These are phyloP conservation scores for Ulmus americana DNA, from an alignment of 331 rosid genomes.

Conservation along the genomic window DNA sequence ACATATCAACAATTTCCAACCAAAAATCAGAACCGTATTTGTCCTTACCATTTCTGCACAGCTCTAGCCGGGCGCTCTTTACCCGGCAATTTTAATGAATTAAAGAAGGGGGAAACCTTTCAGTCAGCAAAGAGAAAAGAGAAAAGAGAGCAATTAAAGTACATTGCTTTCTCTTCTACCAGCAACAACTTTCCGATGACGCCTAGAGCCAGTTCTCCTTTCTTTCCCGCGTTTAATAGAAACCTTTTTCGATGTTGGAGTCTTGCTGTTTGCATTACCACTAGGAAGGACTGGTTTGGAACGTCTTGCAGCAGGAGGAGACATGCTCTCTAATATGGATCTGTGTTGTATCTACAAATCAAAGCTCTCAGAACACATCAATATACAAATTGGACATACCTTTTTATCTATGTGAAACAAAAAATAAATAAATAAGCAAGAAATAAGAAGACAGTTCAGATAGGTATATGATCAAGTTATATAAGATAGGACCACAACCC, in stretches of 20 bases:
- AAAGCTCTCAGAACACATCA: not conserved
- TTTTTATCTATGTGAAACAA: not conserved
- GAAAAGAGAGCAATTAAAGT: constrained; percentile 24
- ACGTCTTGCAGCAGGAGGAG: constrained; percentile 30
- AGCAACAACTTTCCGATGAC: constrained; percentile 45
- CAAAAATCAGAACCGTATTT: constrained; percentile 12
- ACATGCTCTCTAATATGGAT: constrained; percentile 41
- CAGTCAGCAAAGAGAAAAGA: constrained; percentile 14
- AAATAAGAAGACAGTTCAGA: not conserved
- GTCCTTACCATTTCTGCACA: constrained; percentile 25
- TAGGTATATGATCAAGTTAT: not conserved
- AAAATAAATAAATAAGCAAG: not conserved
- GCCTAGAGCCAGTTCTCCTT: constrained; percentile 50
- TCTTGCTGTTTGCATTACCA: constrained; percentile 19
- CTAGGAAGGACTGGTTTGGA: constrained; percentile 28
- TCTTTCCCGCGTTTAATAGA: constrained; percentile 41
- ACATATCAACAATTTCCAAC: constrained; percentile 37
- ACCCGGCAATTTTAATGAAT: constrained; percentile 34
- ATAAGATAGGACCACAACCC: not conserved
- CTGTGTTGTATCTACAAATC: constrained; percentile 35
- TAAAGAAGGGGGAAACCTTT: constrained; percentile 27
- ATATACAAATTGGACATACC: not conserved
- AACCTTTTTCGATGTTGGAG: constrained; percentile 34
- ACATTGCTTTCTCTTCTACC: constrained; percentile 30
- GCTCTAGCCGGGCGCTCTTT: constrained; percentile 29